Conservation (phyloP, 139 green algal genomes). For the Auxenochlorella pyrenoidosa region DNA sequence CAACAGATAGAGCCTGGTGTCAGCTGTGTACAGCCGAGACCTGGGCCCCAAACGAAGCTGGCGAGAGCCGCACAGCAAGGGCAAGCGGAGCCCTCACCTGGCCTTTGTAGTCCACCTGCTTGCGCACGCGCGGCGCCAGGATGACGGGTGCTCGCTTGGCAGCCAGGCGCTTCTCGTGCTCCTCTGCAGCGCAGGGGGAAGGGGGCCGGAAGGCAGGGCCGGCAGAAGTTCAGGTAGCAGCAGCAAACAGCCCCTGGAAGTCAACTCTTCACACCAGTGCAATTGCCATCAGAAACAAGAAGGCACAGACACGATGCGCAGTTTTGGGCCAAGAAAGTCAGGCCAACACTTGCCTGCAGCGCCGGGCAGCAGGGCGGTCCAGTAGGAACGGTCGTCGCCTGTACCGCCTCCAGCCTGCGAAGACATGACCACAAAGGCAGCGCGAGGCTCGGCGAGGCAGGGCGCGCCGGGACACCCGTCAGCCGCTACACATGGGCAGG, state of each 20-base stretch:
- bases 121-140: slow-evolving; percentile 56
- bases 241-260: too few relatives aligned
- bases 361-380: slow-evolving; percentile 73
- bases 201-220: too few relatives aligned
- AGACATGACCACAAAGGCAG: neutral
- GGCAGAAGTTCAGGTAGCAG: too few relatives aligned
- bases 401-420: neutral
- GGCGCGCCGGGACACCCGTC: neutral
- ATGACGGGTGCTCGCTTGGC: slow-evolving; percentile 7
- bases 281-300: neutral
- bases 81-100: neutral
- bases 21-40: too few relatives aligned
- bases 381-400: slow-evolving; percentile 62
- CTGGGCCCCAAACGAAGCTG: too few relatives aligned
- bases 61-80: too few relatives aligned
- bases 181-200: slow-evolving; percentile 13
- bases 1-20: too few relatives aligned
- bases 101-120: slow-evolving; percentile 67
- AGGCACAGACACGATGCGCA: neutral
- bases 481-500: too few relatives aligned
- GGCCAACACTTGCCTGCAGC: slow-evolving; percentile 47
- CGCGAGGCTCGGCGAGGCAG: too few relatives aligned
- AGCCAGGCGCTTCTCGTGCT: neutral
- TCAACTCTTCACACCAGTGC: too few relatives aligned
- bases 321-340: neutral